Evolutionary conservation across 495 filamentous ascomycete species (phyloP).

Genomic region (Penicillium soppii): DNA sequence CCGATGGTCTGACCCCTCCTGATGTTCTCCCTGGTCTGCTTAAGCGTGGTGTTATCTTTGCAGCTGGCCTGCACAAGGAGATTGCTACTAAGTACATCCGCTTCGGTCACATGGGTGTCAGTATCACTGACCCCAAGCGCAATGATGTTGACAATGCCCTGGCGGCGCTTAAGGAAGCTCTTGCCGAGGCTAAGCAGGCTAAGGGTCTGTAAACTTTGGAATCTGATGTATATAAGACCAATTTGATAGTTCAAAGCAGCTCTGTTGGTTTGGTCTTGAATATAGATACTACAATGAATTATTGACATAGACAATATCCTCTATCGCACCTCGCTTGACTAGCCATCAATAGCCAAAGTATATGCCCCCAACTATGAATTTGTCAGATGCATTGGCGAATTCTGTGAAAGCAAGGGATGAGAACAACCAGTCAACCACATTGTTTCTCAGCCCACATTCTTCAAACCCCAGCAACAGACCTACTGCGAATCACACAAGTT

Average conservation of each 20-base stretch:
- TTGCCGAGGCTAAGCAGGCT: constrained; percentile 64
- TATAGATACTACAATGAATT: constrained; percentile 12
- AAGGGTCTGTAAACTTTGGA: constrained; percentile 40
- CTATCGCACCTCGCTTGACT: no score
- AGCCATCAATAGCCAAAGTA: neutral
- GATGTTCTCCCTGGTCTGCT: constrained; percentile 83
- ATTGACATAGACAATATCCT: constrained; percentile 9
- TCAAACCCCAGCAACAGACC: neutral
- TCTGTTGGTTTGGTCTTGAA: neutral
- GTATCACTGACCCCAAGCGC: constrained; percentile 57
- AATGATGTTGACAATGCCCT: constrained; percentile 81
- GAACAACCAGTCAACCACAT: neutral
- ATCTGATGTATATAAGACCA: constrained; percentile 9
- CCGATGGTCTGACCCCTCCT: constrained; percentile 73
- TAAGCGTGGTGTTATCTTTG: constrained; percentile 91
- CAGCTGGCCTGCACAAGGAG: constrained; percentile 90
- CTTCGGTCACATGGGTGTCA: constrained; percentile 96
- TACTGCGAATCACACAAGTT: no score
- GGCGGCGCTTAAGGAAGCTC: constrained; percentile 67
- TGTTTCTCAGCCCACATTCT: neutral
- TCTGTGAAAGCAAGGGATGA: neutral
- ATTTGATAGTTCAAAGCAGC: neutral
- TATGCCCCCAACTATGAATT: neutral
- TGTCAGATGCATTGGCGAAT: neutral
- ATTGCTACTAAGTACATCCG: constrained; percentile 70